Base-by-base conservation (phyloP, 1,284 basidiomycete species). In the Chiua sp. region DNA sequence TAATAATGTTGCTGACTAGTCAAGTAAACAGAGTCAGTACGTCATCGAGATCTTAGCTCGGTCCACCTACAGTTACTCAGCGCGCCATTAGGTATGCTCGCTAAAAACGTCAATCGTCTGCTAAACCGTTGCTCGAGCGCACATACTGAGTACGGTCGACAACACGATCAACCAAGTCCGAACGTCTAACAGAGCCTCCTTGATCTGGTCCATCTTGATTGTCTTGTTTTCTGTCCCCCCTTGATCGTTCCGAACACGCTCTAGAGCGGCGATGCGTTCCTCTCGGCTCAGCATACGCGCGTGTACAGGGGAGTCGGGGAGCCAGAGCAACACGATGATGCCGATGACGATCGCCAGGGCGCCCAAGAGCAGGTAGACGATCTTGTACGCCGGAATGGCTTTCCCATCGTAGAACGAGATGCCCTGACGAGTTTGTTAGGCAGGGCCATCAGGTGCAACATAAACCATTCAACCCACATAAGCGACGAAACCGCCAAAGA, bases 401-500 rank as follows among this genome's bases (percentile, higher is more conserved):
- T 75, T 75, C 1, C 83, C 83, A 18, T 77, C 66, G 67, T 84
- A 81, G 66, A 86, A 88, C 0, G 87, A 86, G 48, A 88, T 77
- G 3, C 85, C 87, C 84, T 84, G 56, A 22, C 39, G 49, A 7
- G 28, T 48, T 16, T 54, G 51, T 18, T 52, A 53, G 59, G 53
- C 22, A 23, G 42, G 18, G 15, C 51, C 10, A 42, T 22, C 42
- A 5, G 18, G 22, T 58, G 33, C 18, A 15, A 26, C 47, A 28
- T 20, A 15, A 22, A 47, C 37, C 23, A 16, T 51, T 33, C 35
- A 22, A 68, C 78, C 53, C 55, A 84, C 84, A 68, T 87, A 90
- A 54, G 87, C 87, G 28, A 88, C 80, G 61, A 89, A 86, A 4
- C 87, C 87, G 33, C 88, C 88, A 64, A 89, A 86, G 5, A 90